A percentile compares a stretch with the other conserved stretches of the same genome.
Evolutionary conservation across 208 protist genomes (phyloP).

Genomic region (Trichomonas gallinae): DNA sequence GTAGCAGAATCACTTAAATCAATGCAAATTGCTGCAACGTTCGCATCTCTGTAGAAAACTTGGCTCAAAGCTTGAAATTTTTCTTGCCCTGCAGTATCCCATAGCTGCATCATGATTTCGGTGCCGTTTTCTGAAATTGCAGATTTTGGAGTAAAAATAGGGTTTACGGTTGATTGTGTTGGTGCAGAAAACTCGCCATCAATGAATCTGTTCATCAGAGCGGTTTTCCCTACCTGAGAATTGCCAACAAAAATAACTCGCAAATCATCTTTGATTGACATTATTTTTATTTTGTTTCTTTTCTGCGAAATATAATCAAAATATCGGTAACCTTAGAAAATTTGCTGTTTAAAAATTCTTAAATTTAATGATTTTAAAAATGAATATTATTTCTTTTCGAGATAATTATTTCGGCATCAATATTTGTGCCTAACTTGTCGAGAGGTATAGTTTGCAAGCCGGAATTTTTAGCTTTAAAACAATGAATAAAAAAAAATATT

Average conservation of each 20-base stretch:
- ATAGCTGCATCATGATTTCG: neutral
- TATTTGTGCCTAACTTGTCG: no score
- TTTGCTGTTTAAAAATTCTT: no score
- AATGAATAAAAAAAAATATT: no score
- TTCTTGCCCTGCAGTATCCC: conserved; percentile 3
- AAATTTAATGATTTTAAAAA: no score
- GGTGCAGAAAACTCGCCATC: neutral
- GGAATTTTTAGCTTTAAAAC: no score
- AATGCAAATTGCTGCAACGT: neutral
- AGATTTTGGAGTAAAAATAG: neutral
- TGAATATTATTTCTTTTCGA: no score
- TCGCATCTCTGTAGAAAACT: neutral
- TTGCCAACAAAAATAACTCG: conserved; percentile 14
- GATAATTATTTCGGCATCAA: no score
- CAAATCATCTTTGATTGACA: neutral
- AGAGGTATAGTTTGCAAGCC: no score
- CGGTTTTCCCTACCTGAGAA: neutral
- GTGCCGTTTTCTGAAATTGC: neutral
- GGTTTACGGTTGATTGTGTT: neutral
- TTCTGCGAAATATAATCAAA: no score
- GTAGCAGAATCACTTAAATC: neutral
- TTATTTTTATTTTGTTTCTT: no score
- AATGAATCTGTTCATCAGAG: neutral
- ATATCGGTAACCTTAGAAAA: no score
- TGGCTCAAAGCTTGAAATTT: neutral